Evolutionary conservation across 805 yeast genomes (phyloP), one percentile per base, ranked within the genome.

Genomic region (Ogataea glucozyma): DNA sequence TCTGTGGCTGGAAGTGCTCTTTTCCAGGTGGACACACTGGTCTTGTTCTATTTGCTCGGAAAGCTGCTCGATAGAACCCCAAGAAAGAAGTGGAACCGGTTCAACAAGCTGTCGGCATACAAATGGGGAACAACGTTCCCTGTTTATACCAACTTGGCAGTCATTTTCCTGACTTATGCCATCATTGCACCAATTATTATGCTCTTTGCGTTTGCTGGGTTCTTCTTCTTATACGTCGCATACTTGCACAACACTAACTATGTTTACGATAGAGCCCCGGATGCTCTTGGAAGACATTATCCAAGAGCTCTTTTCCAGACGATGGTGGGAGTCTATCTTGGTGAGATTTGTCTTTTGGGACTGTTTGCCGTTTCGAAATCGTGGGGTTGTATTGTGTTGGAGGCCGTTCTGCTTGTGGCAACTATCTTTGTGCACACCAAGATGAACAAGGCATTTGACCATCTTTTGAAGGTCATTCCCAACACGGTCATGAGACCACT

Each of bases 351-450:
- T 70, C 56, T 93, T 49, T 61, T 93, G 41, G 97, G 97, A 42
- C 65, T 93, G 43, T 90, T 88, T 61, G 86, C 79, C 13, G 95
- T 91, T 43, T 89, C 95, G 48, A 88, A 88, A 71, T 85, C 95
- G 31, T 91, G 97, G 97, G 98, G 97, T 33, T 95, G 97, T 26
- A 74, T 89, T 50, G 86, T 83, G 3, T 66, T 91, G 41, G 87
- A 85, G 62, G 81, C 79, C 1, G 71, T 90, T 39, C 71, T 84
- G 31, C 56, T 88, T 11, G 76, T 74, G 7, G 64, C 74, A 51
- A 88, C 97, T 0, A 75, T 76, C 4, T 83, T 87, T 58, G 72
- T 78, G 45, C 97, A 91, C 56, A 13, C 78, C 22, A 75, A 79
- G 49, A 63, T 91, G 59, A 78, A 73, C 48, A 48, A 58, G 7